Evolutionary conservation across 805 yeast species (phyloP).

Genomic region (Blastobotrys mokoenaii): DNA sequence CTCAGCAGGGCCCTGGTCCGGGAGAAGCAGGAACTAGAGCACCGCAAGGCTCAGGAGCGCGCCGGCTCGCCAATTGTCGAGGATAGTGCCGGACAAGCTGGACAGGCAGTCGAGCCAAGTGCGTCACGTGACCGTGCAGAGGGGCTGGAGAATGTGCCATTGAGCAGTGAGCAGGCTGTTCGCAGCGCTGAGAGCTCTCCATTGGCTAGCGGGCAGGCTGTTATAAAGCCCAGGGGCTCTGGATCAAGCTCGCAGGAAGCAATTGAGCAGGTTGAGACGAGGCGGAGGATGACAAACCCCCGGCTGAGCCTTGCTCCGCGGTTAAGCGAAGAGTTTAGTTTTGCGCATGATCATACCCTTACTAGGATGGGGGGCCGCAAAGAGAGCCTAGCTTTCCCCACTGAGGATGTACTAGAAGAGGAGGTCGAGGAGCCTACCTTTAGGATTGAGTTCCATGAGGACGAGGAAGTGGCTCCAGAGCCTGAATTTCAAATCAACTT

Average conservation of each 20-base stretch:
- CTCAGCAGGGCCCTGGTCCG: conserved; percentile 17
- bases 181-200: too few relatives aligned
- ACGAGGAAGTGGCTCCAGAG: conserved; percentile 3
- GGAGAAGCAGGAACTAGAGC: conserved; percentile 6
- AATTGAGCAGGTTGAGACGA: background rate
- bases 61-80: too few relatives aligned
- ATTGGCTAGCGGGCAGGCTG: background rate
- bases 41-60: background rate
- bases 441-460: conserved; percentile 2
- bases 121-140: background rate
- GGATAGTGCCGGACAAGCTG: too few relatives aligned
- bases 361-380: background rate
- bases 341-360: background rate
- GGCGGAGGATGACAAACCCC: background rate
- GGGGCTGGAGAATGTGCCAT: too few relatives aligned
- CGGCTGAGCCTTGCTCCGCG: conserved; percentile 4
- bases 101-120: too few relatives aligned
- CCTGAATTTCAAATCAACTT: background rate
- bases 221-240: too few relatives aligned
- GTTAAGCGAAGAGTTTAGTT: conserved; percentile 4
- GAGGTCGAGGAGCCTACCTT: background rate
- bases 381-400: background rate
- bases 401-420: background rate
- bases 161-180: background rate
- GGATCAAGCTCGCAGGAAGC: background rate